phyloP scores from a whole-genome alignment of 2,329 filamentous ascomycete genomes.

The Colletotrichum lindemuthianum region DNA sequence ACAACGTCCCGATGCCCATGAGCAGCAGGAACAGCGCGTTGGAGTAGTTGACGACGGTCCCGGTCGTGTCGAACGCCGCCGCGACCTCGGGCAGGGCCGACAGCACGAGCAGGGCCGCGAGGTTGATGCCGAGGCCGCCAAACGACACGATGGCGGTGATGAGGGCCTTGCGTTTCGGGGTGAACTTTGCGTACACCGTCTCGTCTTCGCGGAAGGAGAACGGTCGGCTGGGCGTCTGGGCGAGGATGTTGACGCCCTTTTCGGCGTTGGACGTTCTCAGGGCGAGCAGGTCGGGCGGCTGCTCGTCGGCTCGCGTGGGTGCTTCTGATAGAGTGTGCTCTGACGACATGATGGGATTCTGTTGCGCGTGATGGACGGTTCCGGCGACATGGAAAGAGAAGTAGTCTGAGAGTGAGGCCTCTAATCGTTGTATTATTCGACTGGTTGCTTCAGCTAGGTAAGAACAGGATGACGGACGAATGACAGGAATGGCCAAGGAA shows the following conservation, averaged over 20 bases:
- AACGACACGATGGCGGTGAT: conserved; percentile 39
- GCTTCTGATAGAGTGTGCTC: conserved; percentile 25
- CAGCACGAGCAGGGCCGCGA: conserved; percentile 55
- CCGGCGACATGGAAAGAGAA: conserved; percentile 10
- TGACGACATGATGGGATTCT: conserved; percentile 23
- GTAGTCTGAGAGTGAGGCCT: neutral
- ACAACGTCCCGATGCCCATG: conserved; percentile 73
- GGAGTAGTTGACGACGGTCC: conserved; percentile 73
- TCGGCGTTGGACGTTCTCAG: conserved; percentile 31
- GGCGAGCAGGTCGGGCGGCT: conserved; percentile 18
- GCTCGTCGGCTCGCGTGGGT: conserved; percentile 23
- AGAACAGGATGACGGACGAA: neutral
- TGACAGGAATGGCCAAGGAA: conserved; percentile 11
- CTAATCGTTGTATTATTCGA: conserved; percentile 16
- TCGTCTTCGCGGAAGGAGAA: conserved; percentile 32
- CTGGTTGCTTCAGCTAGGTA: neutral
- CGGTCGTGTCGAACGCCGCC: conserved; percentile 69
- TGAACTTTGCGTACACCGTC: conserved; percentile 39
- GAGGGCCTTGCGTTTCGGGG: conserved; percentile 37
- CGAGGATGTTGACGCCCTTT: conserved; percentile 33
- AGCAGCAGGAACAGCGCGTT: conserved; percentile 78
- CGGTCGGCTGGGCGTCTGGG: conserved; percentile 27
- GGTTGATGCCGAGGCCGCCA: conserved; percentile 28
- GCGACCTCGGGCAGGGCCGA: conserved; percentile 81
- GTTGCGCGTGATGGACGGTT: neutral